These are phyloP conservation scores for Azolla pinnata DNA, from an alignment of 75 land plant species.

Conservation along the genomic window DNA sequence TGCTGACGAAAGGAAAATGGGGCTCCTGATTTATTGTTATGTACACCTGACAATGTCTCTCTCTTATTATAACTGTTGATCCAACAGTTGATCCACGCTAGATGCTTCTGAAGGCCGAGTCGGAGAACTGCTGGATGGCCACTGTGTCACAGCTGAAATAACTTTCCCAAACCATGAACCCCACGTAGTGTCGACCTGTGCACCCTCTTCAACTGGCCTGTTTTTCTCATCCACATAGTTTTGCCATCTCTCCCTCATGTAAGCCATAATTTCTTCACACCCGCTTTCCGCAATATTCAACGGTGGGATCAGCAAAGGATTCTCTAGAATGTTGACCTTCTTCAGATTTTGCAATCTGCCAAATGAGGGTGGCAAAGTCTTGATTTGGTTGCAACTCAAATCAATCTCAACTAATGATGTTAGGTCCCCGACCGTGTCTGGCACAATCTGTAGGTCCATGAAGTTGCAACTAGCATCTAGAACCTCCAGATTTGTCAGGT, in stretches of 20 bases:
- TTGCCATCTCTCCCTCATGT: slow-evolving; percentile 59
- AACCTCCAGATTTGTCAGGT: slow-evolving; percentile 48
- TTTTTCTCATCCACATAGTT: no score
- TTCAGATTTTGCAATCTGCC: slow-evolving; percentile 52
- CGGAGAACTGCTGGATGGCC: no score
- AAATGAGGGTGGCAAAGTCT: slow-evolving; percentile 57
- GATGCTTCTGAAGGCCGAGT: no score
- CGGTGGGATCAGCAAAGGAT: slow-evolving; percentile 67
- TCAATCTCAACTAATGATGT: slow-evolving; percentile 57
- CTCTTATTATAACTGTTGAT: no score
- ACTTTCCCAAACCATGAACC: no score
- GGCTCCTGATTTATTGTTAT: no score
- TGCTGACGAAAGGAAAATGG: no score
- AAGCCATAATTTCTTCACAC: slow-evolving; percentile 42
- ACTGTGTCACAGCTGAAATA: no score
- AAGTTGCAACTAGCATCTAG: slow-evolving; percentile 79
- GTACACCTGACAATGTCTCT: no score
- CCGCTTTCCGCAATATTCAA: slow-evolving; percentile 46
- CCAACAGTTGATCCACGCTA: no score
- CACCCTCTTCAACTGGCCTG: no score
- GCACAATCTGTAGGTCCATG: slow-evolving; percentile 53
- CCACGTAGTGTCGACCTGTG: no score
- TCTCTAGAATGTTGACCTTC: slow-evolving; percentile 61
- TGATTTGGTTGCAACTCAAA: slow-evolving; percentile 88
- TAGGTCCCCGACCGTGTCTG: slow-evolving; percentile 66